Percentiles rank a stretch among this genome's conserved stretches.
phyloP scores from a whole-genome alignment of 176 grass and related monocot genomes.

The Microstegium vimineum region DNA sequence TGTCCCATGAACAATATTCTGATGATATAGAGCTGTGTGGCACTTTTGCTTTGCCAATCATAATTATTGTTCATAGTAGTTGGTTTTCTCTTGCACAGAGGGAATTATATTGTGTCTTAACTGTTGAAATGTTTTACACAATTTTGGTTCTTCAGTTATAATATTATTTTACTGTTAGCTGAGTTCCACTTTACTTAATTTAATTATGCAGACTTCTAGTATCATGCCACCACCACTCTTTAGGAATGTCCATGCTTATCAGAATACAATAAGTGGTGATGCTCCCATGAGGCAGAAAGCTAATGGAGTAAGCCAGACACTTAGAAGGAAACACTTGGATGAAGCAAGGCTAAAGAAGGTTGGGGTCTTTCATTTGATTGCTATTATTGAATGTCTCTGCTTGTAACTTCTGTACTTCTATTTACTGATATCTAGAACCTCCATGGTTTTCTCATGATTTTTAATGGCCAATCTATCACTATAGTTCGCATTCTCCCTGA shows the following conservation, averaged over 20 bases:
- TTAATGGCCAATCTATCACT: not conserved
- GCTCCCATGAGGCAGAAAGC: slow-evolving; percentile 50
- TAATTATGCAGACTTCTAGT: slow-evolving; percentile 55
- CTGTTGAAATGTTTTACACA: not conserved
- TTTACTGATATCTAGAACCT: not conserved
- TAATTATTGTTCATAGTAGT: not conserved
- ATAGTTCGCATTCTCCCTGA: not conserved
- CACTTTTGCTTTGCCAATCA: not conserved
- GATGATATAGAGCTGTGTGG: not conserved
- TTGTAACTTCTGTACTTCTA: not conserved
- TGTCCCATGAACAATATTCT: not conserved
- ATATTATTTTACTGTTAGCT: no score
- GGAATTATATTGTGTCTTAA: not conserved
- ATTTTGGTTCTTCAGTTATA: slow-evolving; percentile 5
- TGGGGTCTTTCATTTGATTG: slow-evolving; percentile 29
- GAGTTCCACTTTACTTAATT: slow-evolving; percentile 25
- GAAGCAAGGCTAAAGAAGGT: slow-evolving; percentile 95
- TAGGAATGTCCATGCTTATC: slow-evolving; percentile 65
- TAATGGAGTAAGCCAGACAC: slow-evolving; percentile 68
- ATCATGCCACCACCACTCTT: slow-evolving; percentile 69
- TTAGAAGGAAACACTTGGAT: slow-evolving; percentile 88
- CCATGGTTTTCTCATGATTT: not conserved
- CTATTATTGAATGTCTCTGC: not conserved
- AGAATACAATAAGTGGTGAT: slow-evolving; percentile 57
- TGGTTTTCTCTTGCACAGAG: not conserved